Conservation (phyloP, 345 rosid genomes). For the Pistacia integerrima region DNA sequence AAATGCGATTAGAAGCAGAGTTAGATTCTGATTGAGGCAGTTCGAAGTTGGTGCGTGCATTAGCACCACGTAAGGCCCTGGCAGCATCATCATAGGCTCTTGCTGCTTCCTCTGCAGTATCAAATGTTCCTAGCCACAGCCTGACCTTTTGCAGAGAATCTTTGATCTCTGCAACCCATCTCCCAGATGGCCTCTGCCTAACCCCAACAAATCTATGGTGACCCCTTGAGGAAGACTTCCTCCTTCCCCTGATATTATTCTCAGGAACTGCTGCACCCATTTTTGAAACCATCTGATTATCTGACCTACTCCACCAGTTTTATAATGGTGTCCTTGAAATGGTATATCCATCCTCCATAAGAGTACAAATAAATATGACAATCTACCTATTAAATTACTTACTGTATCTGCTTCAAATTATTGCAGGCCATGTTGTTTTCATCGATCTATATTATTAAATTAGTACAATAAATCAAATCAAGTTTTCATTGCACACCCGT, state of each 20-base stretch:
- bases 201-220: slow-evolving; percentile 57
- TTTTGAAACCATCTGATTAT: neutral
- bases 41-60: slow-evolving; percentile 55
- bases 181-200: slow-evolving; percentile 56
- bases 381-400: neutral
- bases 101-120: slow-evolving; percentile 60
- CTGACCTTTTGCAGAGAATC: slow-evolving; percentile 54
- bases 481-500: neutral
- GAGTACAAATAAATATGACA: neutral
- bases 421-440: slow-evolving; percentile 24
- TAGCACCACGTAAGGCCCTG: slow-evolving; percentile 47
- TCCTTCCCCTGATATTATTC: slow-evolving; percentile 22
- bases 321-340: slow-evolving; percentile 10
- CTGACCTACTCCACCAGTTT: neutral
- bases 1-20: slow-evolving; percentile 1
- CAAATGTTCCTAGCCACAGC: slow-evolving; percentile 63
- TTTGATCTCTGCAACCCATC: slow-evolving; percentile 69
- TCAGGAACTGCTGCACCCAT: slow-evolving; percentile 14
- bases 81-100: slow-evolving; percentile 60
- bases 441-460: slow-evolving; percentile 3
- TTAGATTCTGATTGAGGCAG: slow-evolving; percentile 26
- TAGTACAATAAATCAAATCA: neutral
- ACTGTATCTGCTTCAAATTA: too few relatives aligned
- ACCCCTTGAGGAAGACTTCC: slow-evolving; percentile 45
- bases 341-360: slow-evolving; percentile 4